Conservation (phyloP, 768 basidiomycete genomes). For the Psilocybe cyanescens region DNA sequence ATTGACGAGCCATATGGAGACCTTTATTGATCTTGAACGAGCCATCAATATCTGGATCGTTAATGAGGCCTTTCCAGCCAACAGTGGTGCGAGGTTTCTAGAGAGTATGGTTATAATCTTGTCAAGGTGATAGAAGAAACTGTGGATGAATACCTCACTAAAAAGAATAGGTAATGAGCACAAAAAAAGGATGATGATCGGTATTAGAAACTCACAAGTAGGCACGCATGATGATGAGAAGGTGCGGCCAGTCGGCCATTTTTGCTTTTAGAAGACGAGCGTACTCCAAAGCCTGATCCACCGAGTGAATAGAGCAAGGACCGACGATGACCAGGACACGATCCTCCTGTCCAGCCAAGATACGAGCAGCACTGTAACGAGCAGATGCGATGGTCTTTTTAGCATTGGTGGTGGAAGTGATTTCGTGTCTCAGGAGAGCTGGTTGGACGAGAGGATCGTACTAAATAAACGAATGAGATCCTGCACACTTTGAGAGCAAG, state of each 20-base stretch:
- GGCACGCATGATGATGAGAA: conserved; percentile 93
- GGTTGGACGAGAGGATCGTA: conserved; percentile 98
- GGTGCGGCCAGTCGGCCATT: conserved; percentile 68
- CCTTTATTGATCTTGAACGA: conserved; percentile 98
- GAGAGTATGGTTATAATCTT: conserved; percentile 13
- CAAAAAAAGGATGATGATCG: conserved; percentile 9
- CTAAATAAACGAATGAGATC: conserved; percentile 38
- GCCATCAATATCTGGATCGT: conserved; percentile 95
- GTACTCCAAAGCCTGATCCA: conserved; percentile 85
- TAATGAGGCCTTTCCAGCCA: conserved; percentile 96
- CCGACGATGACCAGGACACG: conserved; percentile 91
- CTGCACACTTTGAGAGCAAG: not conserved
- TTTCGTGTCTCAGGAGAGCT: conserved; percentile 86
- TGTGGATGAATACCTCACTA: conserved; percentile 35
- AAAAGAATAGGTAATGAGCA: conserved; percentile 9
- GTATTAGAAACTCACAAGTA: conserved; percentile 77
- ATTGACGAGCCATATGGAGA: conserved; percentile 81
- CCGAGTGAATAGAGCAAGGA: conserved; percentile 93
- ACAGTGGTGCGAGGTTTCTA: conserved; percentile 97
- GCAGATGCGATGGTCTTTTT: conserved; percentile 79
- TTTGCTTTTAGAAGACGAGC: conserved; percentile 73
- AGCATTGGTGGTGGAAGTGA: conserved; percentile 66
- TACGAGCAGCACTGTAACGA: conserved; percentile 76
- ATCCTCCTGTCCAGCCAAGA: conserved; percentile 84
- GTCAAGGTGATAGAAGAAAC: not conserved